Evolutionary conservation across 2,329 filamentous ascomycete genomes (phyloP).

Genomic region (Torrubiella hemipterigena): DNA sequence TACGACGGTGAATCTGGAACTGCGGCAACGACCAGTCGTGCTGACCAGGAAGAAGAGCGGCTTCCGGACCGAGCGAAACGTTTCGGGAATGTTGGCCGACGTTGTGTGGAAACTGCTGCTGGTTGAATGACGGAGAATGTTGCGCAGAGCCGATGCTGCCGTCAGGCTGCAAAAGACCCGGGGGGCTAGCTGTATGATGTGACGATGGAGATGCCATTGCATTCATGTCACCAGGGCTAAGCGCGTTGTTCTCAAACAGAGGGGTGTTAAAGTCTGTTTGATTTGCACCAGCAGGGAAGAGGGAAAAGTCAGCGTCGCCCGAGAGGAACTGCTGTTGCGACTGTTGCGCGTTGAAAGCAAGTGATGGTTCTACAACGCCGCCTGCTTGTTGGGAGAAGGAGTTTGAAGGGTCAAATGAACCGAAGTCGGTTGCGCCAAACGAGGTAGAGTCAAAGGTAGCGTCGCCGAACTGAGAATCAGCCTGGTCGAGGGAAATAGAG

Average conservation of each 20-base stretch:
- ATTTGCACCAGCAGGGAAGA: conserved; percentile 45
- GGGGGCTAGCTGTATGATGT: conserved; percentile 44
- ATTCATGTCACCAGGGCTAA: conserved; percentile 34
- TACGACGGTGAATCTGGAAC: conserved; percentile 74
- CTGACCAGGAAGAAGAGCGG: conserved; percentile 42
- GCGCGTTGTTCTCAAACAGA: conserved; percentile 39
- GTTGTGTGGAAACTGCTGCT: conserved; percentile 40
- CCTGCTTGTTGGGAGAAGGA: conserved; percentile 31
- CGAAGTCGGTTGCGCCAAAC: too few species aligned
- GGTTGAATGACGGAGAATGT: conserved; percentile 45
- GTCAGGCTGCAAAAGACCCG: conserved; percentile 41
- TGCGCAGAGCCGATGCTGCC: conserved; percentile 33
- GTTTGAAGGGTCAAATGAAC: conserved; percentile 29
- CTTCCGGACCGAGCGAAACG: conserved; percentile 44
- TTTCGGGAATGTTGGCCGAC: conserved; percentile 41
- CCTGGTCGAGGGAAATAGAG: conserved; percentile 43
- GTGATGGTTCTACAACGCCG: conserved; percentile 21
- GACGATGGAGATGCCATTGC: conserved; percentile 43
- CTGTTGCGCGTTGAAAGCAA: conserved; percentile 28
- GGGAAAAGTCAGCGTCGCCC: conserved; percentile 47
- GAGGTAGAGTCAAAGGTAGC: conserved; percentile 21
- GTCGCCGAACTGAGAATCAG: conserved; percentile 21
- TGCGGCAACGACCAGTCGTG: conserved; percentile 42
- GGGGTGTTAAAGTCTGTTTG: conserved; percentile 49
- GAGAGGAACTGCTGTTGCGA: conserved; percentile 41